A percentile compares a stretch with the other conserved stretches of the same genome.
phyloP scores from a whole-genome alignment of 805 yeast species.

The Saccharomycopsis sp. region DNA sequence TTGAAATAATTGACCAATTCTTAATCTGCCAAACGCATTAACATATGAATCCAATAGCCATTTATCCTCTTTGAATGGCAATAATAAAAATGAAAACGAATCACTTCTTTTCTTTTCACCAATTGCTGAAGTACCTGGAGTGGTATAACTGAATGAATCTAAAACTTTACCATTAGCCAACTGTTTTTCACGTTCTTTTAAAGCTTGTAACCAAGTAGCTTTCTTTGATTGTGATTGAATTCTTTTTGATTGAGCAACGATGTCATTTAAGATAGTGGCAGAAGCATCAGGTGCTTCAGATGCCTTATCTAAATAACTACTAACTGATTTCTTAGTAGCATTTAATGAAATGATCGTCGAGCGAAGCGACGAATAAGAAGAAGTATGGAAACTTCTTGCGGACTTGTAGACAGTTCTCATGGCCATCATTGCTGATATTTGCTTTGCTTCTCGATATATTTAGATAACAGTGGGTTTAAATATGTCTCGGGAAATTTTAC shows the following conservation, averaged over 20 bases:
- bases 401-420: no score
- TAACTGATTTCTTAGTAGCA: background rate
- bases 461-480: no score
- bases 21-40: slow-evolving; percentile 82
- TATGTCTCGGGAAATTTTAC: no score
- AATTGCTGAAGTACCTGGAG: slow-evolving; percentile 64
- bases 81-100: slow-evolving; percentile 58
- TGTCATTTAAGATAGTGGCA: slow-evolving; percentile 19
- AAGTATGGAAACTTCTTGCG: no score
- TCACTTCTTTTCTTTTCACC: slow-evolving; percentile 71
- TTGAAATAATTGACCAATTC: slow-evolving; percentile 91
- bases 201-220: slow-evolving; percentile 85
- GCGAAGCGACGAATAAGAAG: no score
- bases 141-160: slow-evolving; percentile 64
- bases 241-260: slow-evolving; percentile 15
- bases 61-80: slow-evolving; percentile 80
- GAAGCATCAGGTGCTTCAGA: slow-evolving; percentile 20
- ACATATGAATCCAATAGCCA: slow-evolving; percentile 83
- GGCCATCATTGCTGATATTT: no score
- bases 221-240: slow-evolving; percentile 19
- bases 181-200: slow-evolving; percentile 65
- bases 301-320: slow-evolving; percentile 17
- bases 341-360: no score
- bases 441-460: no score
- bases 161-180: slow-evolving; percentile 64